phyloP scores from a whole-genome alignment of 2,329 filamentous ascomycete species.

The Westerdykella aurantiaca region DNA sequence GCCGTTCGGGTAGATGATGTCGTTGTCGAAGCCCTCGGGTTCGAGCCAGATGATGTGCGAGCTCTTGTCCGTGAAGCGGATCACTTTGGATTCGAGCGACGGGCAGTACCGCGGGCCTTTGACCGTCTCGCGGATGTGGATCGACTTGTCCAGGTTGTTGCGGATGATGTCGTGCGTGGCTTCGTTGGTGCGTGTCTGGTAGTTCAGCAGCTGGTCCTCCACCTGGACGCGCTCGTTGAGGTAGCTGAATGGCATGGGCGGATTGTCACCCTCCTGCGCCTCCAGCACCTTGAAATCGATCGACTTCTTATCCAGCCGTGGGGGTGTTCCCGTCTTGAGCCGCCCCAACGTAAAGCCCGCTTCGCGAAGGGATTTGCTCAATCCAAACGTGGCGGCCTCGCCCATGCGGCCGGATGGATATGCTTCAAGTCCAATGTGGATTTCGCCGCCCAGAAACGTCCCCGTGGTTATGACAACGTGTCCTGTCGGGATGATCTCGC shows the following conservation, averaged over 20 bases:
- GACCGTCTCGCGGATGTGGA: slow-evolving; percentile 93
- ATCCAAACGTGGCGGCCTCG: slow-evolving; percentile 83
- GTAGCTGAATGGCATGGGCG: slow-evolving; percentile 86
- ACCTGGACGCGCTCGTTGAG: slow-evolving; percentile 74
- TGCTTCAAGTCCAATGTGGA: slow-evolving; percentile 78
- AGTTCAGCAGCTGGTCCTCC: slow-evolving; percentile 75
- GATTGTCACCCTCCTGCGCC: slow-evolving; percentile 73
- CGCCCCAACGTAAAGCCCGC: slow-evolving; percentile 86
- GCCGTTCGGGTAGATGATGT: slow-evolving; percentile 92
- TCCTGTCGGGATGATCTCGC: slow-evolving; percentile 71
- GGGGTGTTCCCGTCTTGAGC: slow-evolving; percentile 92
- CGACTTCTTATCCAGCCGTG: slow-evolving; percentile 71
- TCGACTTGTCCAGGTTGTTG: slow-evolving; percentile 86
- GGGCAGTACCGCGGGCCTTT: slow-evolving; percentile 94
- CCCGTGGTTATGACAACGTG: slow-evolving; percentile 93
- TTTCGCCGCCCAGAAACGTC: slow-evolving; percentile 91
- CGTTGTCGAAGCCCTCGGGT: slow-evolving; percentile 85
- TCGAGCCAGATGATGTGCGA: slow-evolving; percentile 94
- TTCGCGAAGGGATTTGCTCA: slow-evolving; percentile 83
- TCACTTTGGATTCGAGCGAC: slow-evolving; percentile 88
- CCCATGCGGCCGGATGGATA: slow-evolving; percentile 89
- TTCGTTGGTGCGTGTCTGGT: slow-evolving; percentile 81
- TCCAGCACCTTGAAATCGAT: slow-evolving; percentile 74
- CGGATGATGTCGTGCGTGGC: slow-evolving; percentile 77
- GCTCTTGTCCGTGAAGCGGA: slow-evolving; percentile 75